Evolutionary conservation across 805 yeast genomes (phyloP), one percentile per base, ranked within the genome.

Genomic region (Candida tallmaniae): DNA sequence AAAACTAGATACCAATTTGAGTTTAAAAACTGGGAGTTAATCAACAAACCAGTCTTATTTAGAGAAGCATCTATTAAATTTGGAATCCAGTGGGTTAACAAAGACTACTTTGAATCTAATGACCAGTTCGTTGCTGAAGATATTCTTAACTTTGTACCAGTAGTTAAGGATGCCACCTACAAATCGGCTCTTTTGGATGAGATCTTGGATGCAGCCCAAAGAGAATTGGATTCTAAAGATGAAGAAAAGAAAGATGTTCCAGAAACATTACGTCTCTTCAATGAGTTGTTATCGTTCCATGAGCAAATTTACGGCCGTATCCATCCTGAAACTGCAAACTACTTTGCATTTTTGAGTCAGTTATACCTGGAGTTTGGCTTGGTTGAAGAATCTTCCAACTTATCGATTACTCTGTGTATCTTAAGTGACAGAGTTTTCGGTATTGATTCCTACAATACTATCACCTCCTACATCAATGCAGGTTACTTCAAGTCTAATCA

Each of bases 221-320:
- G 58, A 17, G 61, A 62, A 44, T 31, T 67, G 36, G 54, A 55
- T 19, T 71, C 70, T 21, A 70, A 68, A 22, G 58, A 50, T 40
- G n/a, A 24, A 24, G 76, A 74, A 6, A 63, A 75, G 18, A 14
- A 24, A 24, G 27, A 24, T 14, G 8, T 8, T 8, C 23, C 23
- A 9, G 27, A 24, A 24, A 14, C 27, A 12, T 80, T 38, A 68
- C 74, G 22, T 69, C 84, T 34, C 6, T 61, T 89, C 45, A 60
- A 70, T 20, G 96, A 90, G 56, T 70, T 93, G 19, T 62, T 85
- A 23, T 62, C 81, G 6, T 69, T 87, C 35, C 76, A 77, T 43
- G 95, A 88, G 55, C 95, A 87, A 52, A 77, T 86, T 20, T 84
- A 84, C 48, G 96, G 97, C 20, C 55, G 70, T 18, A 72, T 90